Percentiles rank a stretch among this genome's conserved stretches.
Conservation (phyloP, 75 land plant species). For the Chamaecyparis obtusa region DNA sequence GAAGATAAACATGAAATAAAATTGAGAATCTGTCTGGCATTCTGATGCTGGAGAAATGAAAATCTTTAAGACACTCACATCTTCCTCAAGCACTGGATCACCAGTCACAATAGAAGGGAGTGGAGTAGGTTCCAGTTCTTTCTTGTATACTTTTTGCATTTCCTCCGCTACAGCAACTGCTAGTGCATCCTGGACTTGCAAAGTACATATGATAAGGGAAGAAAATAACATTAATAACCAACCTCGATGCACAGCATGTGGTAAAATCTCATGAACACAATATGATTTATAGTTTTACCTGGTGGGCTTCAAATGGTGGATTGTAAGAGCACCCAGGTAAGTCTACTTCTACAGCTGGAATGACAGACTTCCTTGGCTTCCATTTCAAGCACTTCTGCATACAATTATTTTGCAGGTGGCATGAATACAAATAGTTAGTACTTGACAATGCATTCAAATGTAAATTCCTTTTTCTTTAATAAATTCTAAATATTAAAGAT, state of each 20-base stretch:
- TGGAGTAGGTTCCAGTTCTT: constrained; percentile 79
- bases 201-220: not conserved
- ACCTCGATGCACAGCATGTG: not conserved
- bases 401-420: not conserved
- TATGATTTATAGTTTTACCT: constrained; percentile 37
- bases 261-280: not conserved
- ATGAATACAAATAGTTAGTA: not conserved
- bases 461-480: not conserved
- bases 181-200: constrained; percentile 60
- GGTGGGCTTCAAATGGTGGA: constrained; percentile 87
- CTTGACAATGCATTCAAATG: not conserved
- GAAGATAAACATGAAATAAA: not conserved
- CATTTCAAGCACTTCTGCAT: constrained; percentile 9
- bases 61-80: constrained; percentile 37
- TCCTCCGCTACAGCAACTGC: constrained; percentile 93
- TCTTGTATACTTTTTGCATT: constrained; percentile 79
- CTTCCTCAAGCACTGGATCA: constrained; percentile 54
- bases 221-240: not conserved
- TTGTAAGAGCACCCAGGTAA: constrained; percentile 89
- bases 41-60: not conserved
- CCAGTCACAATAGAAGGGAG: constrained; percentile 60
- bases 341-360: constrained; percentile 92
- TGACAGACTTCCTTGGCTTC: constrained; percentile 24
- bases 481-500: not conserved
- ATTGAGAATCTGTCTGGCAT: not conserved